These are phyloP conservation scores for Acanthamoeba triangularis DNA, from an alignment of 208 protist genomes.

Conservation along the genomic window DNA sequence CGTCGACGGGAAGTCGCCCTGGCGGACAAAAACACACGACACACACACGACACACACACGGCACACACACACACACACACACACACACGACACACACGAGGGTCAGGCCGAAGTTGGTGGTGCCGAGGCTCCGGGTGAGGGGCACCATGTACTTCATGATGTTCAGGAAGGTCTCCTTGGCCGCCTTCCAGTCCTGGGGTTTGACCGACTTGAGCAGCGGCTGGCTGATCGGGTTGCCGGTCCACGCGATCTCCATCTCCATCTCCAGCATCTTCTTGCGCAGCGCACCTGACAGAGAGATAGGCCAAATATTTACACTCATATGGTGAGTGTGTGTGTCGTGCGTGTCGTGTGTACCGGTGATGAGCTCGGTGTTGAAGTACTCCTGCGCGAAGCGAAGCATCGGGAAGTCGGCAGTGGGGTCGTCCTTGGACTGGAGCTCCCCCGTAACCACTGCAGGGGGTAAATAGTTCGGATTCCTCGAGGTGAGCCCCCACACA, in stretches of 20 bases:
- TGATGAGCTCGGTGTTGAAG: conserved; percentile 58
- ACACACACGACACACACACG: neutral
- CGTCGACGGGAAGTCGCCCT: conserved; percentile 77
- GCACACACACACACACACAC: neutral
- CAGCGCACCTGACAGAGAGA: neutral
- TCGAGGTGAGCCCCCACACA: neutral
- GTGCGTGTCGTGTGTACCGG: neutral
- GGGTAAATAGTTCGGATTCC: no score
- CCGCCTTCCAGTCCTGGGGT: neutral
- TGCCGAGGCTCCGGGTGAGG: neutral
- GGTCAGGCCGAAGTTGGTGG: no score
- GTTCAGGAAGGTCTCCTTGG: conserved; percentile 70
- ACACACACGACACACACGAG: no score
- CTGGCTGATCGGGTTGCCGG: conserved; percentile 18
- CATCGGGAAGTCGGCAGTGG: conserved; percentile 20
- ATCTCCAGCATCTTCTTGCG: conserved; percentile 59
- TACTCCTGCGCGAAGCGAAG: conserved; percentile 19
- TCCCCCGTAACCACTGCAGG: neutral
- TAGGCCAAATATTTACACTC: neutral
- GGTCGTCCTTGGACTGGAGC: neutral
- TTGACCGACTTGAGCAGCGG: conserved; percentile 45
- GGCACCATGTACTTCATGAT: conserved; percentile 82
- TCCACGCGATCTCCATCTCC: conserved; percentile 54
- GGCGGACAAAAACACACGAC: neutral
- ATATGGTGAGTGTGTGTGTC: neutral